A percentile compares a stretch with the other conserved stretches of the same genome.
Evolutionary conservation across 306 rosid genomes (phyloP).

Genomic region (Fragaria ananassa): DNA sequence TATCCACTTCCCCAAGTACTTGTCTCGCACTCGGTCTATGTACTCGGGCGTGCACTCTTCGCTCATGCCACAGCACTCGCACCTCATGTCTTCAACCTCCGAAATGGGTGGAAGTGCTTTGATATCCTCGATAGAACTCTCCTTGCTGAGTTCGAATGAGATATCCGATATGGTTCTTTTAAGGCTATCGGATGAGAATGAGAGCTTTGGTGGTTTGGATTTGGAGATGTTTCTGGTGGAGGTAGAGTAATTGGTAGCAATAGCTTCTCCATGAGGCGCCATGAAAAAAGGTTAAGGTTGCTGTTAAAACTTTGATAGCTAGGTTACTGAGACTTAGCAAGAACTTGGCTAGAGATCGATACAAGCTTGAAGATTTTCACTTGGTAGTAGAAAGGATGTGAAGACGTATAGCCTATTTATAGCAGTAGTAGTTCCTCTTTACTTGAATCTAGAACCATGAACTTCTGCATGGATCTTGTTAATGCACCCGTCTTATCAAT

Average conservation of each 20-base stretch:
- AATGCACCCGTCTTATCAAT: conserved; percentile 41
- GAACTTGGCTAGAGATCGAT: conserved; percentile 2
- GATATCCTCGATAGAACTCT: conserved; percentile 20
- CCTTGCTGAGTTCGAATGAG: conserved; percentile 59
- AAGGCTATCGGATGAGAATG: conserved; percentile 50
- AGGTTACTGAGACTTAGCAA: background rate
- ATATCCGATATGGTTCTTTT: conserved; percentile 78
- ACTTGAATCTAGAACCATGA: conserved; percentile 11
- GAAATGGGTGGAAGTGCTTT: conserved; percentile 53
- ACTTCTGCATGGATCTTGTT: conserved; percentile 46
- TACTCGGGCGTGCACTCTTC: conserved; percentile 93
- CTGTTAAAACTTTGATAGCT: background rate
- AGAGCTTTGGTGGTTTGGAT: conserved; percentile 52
- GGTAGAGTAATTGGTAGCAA: conserved; percentile 27
- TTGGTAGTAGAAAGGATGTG: conserved; percentile 18
- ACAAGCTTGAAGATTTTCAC: conserved; percentile 11
- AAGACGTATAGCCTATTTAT: conserved; percentile 43
- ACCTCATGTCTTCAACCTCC: conserved; percentile 74
- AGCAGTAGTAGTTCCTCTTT: conserved; percentile 3
- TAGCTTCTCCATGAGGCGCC: conserved; percentile 84
- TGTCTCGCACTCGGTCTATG: conserved; percentile 59
- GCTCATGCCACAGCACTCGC: conserved; percentile 94
- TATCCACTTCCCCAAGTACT: conserved; percentile 66
- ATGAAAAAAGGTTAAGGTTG: conserved; percentile 10
- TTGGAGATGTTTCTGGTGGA: conserved; percentile 35